Conservation (phyloP, 345 rosid species). For the Arabidopsis arenosa region DNA sequence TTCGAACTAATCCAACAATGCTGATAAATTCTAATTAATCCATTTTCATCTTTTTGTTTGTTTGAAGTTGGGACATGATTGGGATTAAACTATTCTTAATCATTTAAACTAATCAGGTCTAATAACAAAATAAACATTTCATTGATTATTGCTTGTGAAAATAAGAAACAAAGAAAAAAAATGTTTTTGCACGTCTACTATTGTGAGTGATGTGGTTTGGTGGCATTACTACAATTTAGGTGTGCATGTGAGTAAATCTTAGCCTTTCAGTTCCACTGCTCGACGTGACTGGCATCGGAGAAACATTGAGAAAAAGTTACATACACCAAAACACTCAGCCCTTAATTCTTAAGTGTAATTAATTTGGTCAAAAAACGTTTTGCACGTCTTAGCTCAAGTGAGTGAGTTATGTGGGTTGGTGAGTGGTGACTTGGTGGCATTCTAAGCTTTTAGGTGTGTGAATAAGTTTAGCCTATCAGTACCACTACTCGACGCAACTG, state of each 20-base stretch:
- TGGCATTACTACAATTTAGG: slow-evolving; percentile 12
- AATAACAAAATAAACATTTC: not conserved
- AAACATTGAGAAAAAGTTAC: not conserved
- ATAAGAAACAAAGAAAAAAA: no score
- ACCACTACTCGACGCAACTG: not conserved
- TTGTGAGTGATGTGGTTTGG: slow-evolving; percentile 23
- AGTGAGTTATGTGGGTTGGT: slow-evolving; percentile 28
- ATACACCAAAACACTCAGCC: slow-evolving; percentile 1
- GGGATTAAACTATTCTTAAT: not conserved
- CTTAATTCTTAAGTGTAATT: not conserved
- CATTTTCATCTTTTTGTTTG: not conserved
- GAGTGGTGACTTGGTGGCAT: slow-evolving; percentile 30
- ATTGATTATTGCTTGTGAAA: no score
- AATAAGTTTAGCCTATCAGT: not conserved
- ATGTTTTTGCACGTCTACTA: not conserved
- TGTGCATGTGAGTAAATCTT: not conserved
- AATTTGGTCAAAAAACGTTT: no score
- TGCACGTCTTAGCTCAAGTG: not conserved
- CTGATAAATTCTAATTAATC: not conserved
- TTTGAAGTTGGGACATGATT: not conserved
- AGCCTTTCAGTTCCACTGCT: slow-evolving; percentile 20
- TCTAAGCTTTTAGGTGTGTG: not conserved
- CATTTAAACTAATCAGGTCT: not conserved
- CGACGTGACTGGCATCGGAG: not conserved
- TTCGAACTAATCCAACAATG: not conserved